A percentile compares a stretch with the other conserved stretches of the same genome.
Evolutionary conservation across 2,329 filamentous ascomycete genomes (phyloP).

Genomic region (Sphaerostilbella broomeana): DNA sequence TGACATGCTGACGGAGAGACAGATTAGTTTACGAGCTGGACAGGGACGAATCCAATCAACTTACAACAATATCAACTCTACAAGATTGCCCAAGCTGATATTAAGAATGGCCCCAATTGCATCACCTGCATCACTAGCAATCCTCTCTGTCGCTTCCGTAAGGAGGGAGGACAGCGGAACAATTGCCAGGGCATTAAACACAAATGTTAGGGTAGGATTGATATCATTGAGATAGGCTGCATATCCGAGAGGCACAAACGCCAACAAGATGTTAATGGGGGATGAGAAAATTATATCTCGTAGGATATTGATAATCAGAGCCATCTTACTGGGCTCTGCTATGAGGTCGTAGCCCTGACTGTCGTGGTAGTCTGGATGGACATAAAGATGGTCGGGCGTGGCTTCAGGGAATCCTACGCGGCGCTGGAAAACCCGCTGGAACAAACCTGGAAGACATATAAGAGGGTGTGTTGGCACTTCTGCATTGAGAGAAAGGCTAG

Average conservation of each 20-base stretch:
- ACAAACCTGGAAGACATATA: too few species aligned
- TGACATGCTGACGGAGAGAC: conserved; percentile 3
- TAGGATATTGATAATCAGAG: conserved; percentile 15
- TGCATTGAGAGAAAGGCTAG: too few species aligned
- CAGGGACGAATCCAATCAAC: conserved; percentile 10
- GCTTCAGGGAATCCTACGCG: too few species aligned
- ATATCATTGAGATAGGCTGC: conserved; percentile 38
- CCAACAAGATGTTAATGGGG: conserved; percentile 58
- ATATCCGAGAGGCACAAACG: conserved; percentile 67
- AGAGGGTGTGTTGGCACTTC: too few species aligned
- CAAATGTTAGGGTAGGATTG: conserved; percentile 42
- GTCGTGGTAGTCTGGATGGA: too few species aligned
- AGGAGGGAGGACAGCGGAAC: conserved; percentile 52
- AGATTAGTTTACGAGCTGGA: conserved; percentile 13
- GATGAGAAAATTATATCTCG: conserved; percentile 26
- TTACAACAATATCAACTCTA: conserved; percentile 55
- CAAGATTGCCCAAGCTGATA: conserved; percentile 56
- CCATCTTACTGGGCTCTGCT: conserved; percentile 7
- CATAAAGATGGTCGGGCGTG: too few species aligned
- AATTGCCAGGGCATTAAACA: conserved; percentile 55
- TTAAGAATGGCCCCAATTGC: conserved; percentile 54
- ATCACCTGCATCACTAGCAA: conserved; percentile 51
- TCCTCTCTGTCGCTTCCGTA: conserved; percentile 53
- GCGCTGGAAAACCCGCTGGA: too few species aligned
- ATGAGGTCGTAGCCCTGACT: too few species aligned